These are phyloP conservation scores for Jacaranda mimosifolia DNA, from an alignment of 257 asterid genomes.

Conservation along the genomic window DNA sequence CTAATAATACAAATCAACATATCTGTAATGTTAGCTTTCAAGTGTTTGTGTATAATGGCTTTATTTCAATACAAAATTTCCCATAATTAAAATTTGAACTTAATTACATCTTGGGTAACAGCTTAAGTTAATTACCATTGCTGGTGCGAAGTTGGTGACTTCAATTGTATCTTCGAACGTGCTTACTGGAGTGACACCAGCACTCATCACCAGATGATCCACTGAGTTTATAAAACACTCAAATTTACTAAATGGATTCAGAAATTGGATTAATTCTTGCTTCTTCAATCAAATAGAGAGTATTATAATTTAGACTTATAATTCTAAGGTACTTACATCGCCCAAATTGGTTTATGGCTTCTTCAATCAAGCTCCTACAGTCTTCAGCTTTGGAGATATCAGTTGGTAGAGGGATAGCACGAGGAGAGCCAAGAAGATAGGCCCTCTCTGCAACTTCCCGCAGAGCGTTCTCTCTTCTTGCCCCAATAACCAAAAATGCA, in stretches of 20 bases:
- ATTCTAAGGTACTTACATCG: slow-evolving; percentile 45
- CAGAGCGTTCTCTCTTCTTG: slow-evolving; percentile 69
- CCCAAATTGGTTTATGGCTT: slow-evolving; percentile 68
- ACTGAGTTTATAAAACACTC: slow-evolving; percentile 36
- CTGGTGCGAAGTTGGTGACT: slow-evolving; percentile 51
- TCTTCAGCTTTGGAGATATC: slow-evolving; percentile 61
- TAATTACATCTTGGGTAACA: no score
- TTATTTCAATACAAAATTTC: no score
- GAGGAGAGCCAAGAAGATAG: slow-evolving; percentile 67
- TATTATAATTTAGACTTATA: background rate
- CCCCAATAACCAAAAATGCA: slow-evolving; percentile 75
- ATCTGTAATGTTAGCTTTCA: background rate
- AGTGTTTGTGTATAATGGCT: no score
- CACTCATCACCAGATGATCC: slow-evolving; percentile 83
- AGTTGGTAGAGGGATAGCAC: slow-evolving; percentile 57
- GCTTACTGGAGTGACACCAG: slow-evolving; percentile 62
- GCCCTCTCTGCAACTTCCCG: slow-evolving; percentile 67
- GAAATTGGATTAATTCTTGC: slow-evolving; percentile 47
- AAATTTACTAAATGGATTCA: no score
- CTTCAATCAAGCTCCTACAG: slow-evolving; percentile 62
- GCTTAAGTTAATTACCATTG: slow-evolving; percentile 56
- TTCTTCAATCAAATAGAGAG: background rate
- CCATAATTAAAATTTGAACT: no score
- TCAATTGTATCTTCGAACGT: slow-evolving; percentile 68
- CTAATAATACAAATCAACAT: slow-evolving; percentile 37